Evolutionary conservation across 495 filamentous ascomycete species (phyloP).

Genomic region (Recurvomyces mirabilis): DNA sequence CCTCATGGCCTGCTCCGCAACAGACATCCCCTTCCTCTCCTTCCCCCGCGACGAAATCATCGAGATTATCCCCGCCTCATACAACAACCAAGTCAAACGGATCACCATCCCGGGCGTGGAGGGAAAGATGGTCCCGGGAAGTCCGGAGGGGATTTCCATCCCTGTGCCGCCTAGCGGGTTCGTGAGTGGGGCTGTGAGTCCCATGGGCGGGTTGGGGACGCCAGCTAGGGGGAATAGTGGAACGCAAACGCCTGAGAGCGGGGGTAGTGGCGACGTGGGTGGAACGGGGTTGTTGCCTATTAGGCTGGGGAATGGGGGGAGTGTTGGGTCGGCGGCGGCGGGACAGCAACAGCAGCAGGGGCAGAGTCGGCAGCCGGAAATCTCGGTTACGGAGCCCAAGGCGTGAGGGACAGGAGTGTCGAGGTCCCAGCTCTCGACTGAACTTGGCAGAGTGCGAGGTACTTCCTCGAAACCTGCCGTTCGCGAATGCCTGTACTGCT

Average conservation of each 20-base stretch:
- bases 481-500: too few species aligned
- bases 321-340: too few species aligned
- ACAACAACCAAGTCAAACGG: slow-evolving; percentile 87
- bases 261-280: background rate
- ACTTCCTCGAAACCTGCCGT: too few species aligned
- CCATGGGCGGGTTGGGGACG: slow-evolving; percentile 29
- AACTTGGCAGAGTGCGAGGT: too few species aligned
- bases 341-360: too few species aligned
- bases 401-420: too few species aligned
- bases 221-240: slow-evolving; percentile 11
- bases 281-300: background rate
- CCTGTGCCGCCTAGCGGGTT: slow-evolving; percentile 51
- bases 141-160: slow-evolving; percentile 74
- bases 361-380: too few species aligned
- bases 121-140: slow-evolving; percentile 53
- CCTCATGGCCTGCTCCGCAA: slow-evolving; percentile 96
- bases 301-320: too few species aligned
- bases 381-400: too few species aligned
- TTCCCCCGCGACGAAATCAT: slow-evolving; percentile 97
- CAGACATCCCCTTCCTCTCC: slow-evolving; percentile 82
- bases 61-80: slow-evolving; percentile 95
- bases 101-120: slow-evolving; percentile 63
- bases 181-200: slow-evolving; percentile 31
- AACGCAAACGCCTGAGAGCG: background rate
- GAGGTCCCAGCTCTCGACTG: too few species aligned